These are phyloP conservation scores for Microthyrium microscopicum DNA, from an alignment of 2,329 filamentous ascomycete species.

Conservation along the genomic window DNA sequence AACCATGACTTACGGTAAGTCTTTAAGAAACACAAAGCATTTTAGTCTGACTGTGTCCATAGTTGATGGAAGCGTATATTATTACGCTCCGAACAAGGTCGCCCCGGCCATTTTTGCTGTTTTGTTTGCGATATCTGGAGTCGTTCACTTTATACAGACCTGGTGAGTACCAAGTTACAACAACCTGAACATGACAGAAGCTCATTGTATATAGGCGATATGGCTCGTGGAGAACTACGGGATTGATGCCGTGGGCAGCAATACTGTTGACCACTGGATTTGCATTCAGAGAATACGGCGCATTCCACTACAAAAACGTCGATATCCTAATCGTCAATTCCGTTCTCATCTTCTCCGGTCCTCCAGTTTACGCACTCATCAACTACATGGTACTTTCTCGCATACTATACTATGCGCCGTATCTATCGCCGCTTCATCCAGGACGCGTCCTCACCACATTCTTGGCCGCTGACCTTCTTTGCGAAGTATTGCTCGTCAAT, in stretches of 20 bases:
- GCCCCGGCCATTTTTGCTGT: constrained; percentile 37
- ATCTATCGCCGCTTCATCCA: constrained; percentile 40
- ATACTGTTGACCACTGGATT: constrained; percentile 41
- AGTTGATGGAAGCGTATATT: constrained; percentile 15
- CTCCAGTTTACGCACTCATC: constrained; percentile 42
- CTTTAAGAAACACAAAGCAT: too few species aligned
- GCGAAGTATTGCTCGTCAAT: constrained; percentile 35
- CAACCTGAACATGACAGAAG: background rate
- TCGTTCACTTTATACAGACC: constrained; percentile 38
- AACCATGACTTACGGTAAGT: too few species aligned
- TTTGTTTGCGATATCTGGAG: constrained; percentile 29
- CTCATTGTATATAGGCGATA: constrained; percentile 28
- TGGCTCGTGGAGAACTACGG: constrained; percentile 39
- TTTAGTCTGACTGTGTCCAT: too few species aligned
- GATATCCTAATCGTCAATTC: constrained; percentile 23
- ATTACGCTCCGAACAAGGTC: constrained; percentile 37
- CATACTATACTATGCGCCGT: constrained; percentile 43
- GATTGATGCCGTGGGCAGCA: constrained; percentile 37
- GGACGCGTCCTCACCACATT: constrained; percentile 43
- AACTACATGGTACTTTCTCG: constrained; percentile 47
- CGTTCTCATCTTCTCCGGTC: constrained; percentile 22
- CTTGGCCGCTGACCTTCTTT: constrained; percentile 32
- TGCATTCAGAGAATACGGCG: constrained; percentile 34
- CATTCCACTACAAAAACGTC: constrained; percentile 31
- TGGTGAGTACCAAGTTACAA: constrained; percentile 21